These are phyloP conservation scores for Phytophthora rubi DNA, from an alignment of 352 stramenopile genomes.

Conservation along the genomic window DNA sequence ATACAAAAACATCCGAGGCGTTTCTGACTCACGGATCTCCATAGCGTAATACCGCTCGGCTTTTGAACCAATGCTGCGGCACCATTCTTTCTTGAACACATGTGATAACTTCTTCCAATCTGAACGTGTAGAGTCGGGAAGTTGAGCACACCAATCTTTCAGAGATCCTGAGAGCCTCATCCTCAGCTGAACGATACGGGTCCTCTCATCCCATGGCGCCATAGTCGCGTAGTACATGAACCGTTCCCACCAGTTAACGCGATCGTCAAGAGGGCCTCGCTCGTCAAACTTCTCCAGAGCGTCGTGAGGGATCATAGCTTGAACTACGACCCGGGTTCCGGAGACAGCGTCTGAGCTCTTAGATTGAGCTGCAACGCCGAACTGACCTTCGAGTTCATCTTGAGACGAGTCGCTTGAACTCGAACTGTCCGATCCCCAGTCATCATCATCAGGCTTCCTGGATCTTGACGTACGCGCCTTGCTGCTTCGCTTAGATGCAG, in stretches of 20 bases:
- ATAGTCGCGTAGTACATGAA: conserved; percentile 13
- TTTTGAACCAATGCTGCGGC: not conserved
- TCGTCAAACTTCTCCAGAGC: not conserved
- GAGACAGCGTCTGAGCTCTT: too few species aligned
- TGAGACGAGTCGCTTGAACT: too few species aligned
- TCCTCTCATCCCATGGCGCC: conserved; percentile 1
- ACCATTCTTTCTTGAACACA: not conserved
- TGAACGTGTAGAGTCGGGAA: not conserved
- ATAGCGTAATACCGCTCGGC: not conserved
- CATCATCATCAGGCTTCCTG: too few species aligned
- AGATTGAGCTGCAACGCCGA: too few species aligned
- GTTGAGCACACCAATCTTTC: not conserved
- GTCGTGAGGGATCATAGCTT: too few species aligned
- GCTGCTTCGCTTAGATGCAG: too few species aligned
- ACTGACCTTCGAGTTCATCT: too few species aligned
- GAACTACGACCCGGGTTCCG: too few species aligned
- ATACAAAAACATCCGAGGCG: not conserved
- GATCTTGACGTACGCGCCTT: too few species aligned
- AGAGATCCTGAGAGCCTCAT: conserved; percentile 2
- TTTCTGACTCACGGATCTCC: not conserved
- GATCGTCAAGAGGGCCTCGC: not conserved
- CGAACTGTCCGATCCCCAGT: too few species aligned
- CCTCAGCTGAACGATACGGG: not conserved
- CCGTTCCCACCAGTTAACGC: conserved; percentile 6
- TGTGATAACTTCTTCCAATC: not conserved